phyloP scores from a whole-genome alignment of 129 eudicot genomes.

The Flaveria sonorensis region DNA sequence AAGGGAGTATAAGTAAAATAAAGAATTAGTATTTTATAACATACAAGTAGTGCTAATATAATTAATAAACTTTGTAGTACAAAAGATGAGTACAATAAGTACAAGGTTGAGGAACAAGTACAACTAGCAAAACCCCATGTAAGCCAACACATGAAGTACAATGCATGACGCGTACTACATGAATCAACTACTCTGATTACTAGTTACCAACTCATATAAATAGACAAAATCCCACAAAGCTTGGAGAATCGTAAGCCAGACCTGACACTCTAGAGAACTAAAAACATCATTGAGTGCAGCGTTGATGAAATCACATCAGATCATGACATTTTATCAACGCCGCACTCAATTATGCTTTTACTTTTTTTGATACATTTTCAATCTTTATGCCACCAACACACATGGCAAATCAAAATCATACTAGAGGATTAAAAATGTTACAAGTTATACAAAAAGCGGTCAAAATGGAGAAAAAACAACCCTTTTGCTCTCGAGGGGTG shows the following conservation, averaged over 20 bases:
- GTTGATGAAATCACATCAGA: conserved; percentile 59
- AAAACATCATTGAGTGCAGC: conserved; percentile 98
- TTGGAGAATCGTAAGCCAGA: background rate
- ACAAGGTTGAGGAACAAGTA: conserved; percentile 21
- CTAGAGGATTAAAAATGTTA: background rate
- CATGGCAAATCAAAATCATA: background rate
- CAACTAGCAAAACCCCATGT: conserved; percentile 26
- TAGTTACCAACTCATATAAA: background rate
- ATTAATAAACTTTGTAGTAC: conserved; percentile 13
- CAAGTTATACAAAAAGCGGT: conserved; percentile 11
- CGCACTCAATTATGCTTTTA: conserved; percentile 69
- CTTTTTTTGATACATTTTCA: conserved; percentile 30
- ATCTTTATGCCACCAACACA: background rate
- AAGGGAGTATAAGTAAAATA: background rate
- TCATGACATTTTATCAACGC: conserved; percentile 43
- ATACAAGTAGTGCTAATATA: background rate
- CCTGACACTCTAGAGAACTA: conserved; percentile 40
- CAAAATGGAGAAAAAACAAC: conserved; percentile 10
- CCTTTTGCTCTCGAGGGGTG: conserved; percentile 16
- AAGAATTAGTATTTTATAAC: background rate
- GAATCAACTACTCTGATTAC: background rate
- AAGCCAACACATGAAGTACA: conserved; percentile 27
- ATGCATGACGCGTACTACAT: conserved; percentile 28
- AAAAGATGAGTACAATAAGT: conserved; percentile 22
- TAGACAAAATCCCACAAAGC: background rate